phyloP scores from a whole-genome alignment of 2,329 filamentous ascomycete species.

The Claviceps monticola region DNA sequence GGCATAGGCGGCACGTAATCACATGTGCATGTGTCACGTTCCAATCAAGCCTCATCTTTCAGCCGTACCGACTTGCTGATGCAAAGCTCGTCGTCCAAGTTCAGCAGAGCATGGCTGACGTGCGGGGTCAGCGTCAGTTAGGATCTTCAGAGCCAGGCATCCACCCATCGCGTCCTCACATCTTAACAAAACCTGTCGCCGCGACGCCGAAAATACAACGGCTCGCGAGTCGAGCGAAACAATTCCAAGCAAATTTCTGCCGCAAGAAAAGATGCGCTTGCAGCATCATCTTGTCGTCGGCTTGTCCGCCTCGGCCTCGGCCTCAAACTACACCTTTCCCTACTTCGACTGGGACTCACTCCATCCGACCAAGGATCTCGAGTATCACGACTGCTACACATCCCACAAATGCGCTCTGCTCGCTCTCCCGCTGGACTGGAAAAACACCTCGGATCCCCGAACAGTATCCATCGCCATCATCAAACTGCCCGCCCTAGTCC shows the following conservation, averaged over 20 bases:
- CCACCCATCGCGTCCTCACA: neutral
- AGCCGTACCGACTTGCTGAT: neutral
- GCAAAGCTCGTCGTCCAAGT: neutral
- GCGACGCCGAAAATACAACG: neutral
- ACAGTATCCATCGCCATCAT: slow-evolving; percentile 26
- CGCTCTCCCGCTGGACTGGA: slow-evolving; percentile 29
- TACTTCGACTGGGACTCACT: slow-evolving; percentile 24
- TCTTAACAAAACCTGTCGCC: neutral
- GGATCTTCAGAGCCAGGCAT: too few relatives aligned
- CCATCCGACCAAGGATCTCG: slow-evolving; percentile 20
- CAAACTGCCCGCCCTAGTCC: slow-evolving; percentile 25
- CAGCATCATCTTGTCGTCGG: neutral
- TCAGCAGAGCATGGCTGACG: neutral
- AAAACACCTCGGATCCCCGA: slow-evolving; percentile 13
- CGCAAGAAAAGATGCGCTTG: neutral
- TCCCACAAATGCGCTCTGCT: slow-evolving; percentile 27
- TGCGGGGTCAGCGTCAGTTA: neutral
- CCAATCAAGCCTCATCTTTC: neutral
- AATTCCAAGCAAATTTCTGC: neutral
- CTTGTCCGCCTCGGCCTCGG: neutral
- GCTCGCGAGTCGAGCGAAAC: neutral
- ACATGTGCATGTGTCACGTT: neutral
- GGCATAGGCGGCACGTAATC: too few relatives aligned
- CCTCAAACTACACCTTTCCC: neutral
- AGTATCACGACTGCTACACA: slow-evolving; percentile 27